phyloP scores from a whole-genome alignment of 2,329 filamentous ascomycete genomes.

The Penicillium sp. region DNA sequence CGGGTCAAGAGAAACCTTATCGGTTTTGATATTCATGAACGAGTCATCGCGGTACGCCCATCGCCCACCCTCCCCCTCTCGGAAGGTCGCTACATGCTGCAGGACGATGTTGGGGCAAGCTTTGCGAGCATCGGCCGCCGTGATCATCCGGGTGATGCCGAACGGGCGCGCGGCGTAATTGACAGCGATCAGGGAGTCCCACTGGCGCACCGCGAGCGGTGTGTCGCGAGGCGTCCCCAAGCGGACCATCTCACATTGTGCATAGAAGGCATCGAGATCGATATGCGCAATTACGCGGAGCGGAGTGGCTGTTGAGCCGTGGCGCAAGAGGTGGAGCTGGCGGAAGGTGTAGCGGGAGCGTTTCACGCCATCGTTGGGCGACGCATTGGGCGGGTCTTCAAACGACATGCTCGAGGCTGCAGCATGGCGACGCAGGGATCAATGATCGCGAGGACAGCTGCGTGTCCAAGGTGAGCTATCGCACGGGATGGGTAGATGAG shows the following conservation, averaged over 20 bases:
- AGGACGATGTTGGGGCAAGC: slow-evolving; percentile 80
- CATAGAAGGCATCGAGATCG: slow-evolving; percentile 96
- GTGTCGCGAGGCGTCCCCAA: slow-evolving; percentile 71
- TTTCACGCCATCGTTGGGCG: slow-evolving; percentile 32
- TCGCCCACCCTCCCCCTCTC: slow-evolving; percentile 77
- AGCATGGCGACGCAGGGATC: slow-evolving; percentile 19
- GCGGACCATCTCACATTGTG: slow-evolving; percentile 92
- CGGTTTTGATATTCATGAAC: slow-evolving; percentile 74
- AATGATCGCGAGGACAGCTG: background rate
- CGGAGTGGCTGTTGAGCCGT: slow-evolving; percentile 71
- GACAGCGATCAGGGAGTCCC: slow-evolving; percentile 91
- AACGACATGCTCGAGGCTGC: slow-evolving; percentile 56
- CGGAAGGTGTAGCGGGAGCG: slow-evolving; percentile 80
- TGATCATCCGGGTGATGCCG: slow-evolving; percentile 78
- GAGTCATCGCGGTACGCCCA: slow-evolving; percentile 91
- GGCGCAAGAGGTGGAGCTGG: slow-evolving; percentile 74
- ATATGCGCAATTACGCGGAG: slow-evolving; percentile 87
- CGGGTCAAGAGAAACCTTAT: slow-evolving; percentile 93
- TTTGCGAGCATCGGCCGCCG: slow-evolving; percentile 78
- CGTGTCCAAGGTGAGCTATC: background rate
- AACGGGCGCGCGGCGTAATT: slow-evolving; percentile 88
- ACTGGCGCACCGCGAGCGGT: slow-evolving; percentile 92
- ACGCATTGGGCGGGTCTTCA: slow-evolving; percentile 26
- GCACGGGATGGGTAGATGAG: background rate
- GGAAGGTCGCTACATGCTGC: slow-evolving; percentile 94